Evolutionary conservation across 768 basidiomycete genomes (phyloP).

Genomic region (Lentinula detonsa): DNA sequence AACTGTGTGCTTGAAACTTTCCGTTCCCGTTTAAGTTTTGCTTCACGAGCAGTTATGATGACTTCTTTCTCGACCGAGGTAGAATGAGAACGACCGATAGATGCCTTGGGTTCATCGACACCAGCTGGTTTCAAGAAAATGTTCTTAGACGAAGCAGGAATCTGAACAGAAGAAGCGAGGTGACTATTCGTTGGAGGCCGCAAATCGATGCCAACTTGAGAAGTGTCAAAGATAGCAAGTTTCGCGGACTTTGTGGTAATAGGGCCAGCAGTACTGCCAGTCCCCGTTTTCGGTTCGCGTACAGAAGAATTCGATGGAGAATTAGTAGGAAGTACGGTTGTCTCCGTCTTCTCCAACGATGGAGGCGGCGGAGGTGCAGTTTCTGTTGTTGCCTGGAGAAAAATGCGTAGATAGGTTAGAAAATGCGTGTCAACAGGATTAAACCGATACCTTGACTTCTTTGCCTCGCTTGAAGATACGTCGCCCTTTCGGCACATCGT

Average conservation of each 20-base stretch:
- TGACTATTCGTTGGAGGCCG: constrained; percentile 18
- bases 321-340: not conserved
- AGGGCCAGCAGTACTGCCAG: constrained; percentile 3
- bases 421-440: not conserved
- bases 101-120: constrained; percentile 39
- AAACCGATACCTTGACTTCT: constrained; percentile 23
- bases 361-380: not conserved
- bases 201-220: constrained; percentile 45
- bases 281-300: not conserved
- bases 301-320: not conserved
- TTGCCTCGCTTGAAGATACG: constrained; percentile 48
- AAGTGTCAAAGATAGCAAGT: constrained; percentile 38
- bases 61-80: not conserved
- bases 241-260: constrained; percentile 25
- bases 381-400: not conserved
- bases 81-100: not conserved
- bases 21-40: constrained; percentile 2
- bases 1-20: not conserved
- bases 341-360: not conserved
- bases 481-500: constrained; percentile 35
- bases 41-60: constrained; percentile 1
- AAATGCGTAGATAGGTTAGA: not conserved
- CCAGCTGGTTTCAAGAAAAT: constrained; percentile 52
- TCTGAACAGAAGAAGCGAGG: constrained; percentile 3
- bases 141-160: constrained; percentile 7